Conservation (phyloP, 1,284 basidiomycete genomes). For the Boletellus deceptivus region DNA sequence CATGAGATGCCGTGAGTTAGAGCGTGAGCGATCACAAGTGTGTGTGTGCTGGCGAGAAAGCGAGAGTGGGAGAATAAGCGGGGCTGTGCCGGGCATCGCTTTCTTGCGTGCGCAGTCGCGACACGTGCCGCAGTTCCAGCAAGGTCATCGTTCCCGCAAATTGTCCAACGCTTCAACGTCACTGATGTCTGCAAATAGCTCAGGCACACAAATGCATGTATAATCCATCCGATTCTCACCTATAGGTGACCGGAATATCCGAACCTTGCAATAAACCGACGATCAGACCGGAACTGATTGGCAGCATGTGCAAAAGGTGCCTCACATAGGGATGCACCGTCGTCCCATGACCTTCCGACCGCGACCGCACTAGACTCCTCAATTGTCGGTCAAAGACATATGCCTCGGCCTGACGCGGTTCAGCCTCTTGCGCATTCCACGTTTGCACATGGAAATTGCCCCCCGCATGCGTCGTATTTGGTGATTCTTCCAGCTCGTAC, state of each 20-base stretch:
- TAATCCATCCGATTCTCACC: constrained; percentile 14
- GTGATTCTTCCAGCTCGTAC: constrained; percentile 28
- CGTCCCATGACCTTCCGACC: constrained; percentile 28
- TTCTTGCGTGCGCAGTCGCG: neutral
- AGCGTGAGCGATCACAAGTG: constrained; percentile 6
- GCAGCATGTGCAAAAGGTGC: neutral
- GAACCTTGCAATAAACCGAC: constrained; percentile 19
- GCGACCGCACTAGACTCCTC: constrained; percentile 30
- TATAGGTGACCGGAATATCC: constrained; percentile 32
- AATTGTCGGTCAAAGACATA: constrained; percentile 32
- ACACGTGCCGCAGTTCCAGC: neutral
- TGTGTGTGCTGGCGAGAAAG: constrained; percentile 7
- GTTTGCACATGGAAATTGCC: constrained; percentile 26
- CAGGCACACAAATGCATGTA: neutral
- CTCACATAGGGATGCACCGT: constrained; percentile 33
- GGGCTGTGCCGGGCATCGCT: neutral
- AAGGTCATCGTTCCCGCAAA: constrained; percentile 19
- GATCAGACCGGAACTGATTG: constrained; percentile 13
- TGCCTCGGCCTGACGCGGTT: constrained; percentile 19
- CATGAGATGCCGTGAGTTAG: constrained; percentile 17
- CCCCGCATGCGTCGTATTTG: constrained; percentile 16
- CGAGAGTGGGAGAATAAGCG: neutral
- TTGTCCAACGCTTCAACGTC: constrained; percentile 29
- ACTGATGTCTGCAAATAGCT: constrained; percentile 22
- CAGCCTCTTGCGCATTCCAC: constrained; percentile 17